phyloP scores from a whole-genome alignment of 768 basidiomycete species.

The Termitomyces sp. region DNA sequence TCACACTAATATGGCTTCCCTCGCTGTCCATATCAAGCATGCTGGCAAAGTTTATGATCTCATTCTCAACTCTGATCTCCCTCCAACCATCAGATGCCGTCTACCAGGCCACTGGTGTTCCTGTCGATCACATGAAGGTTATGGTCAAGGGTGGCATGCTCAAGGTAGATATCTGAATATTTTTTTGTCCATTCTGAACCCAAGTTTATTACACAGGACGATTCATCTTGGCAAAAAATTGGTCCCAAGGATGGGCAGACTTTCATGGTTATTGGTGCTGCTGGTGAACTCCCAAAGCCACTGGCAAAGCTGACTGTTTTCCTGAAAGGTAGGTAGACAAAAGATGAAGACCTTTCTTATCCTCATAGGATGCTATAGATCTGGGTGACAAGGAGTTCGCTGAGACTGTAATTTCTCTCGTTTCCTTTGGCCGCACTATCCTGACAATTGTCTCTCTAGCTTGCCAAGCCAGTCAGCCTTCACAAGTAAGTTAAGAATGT shows the following conservation, averaged over 20 bases:
- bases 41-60: conserved; percentile 76
- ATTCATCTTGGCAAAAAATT: conserved; percentile 82
- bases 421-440: not conserved
- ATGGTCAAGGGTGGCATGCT: conserved; percentile 92
- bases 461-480: conserved; percentile 78
- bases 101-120: conserved; percentile 81
- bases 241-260: conserved; percentile 82
- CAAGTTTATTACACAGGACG: conserved; percentile 52
- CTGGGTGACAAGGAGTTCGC: conserved; percentile 83
- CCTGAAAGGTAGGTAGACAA: conserved; percentile 62
- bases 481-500: conserved; percentile 61
- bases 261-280: conserved; percentile 91
- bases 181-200: not conserved
- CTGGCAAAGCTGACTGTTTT: conserved; percentile 79
- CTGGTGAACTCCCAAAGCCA: conserved; percentile 87
- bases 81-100: conserved; percentile 63
- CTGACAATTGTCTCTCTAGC: conserved; percentile 37
- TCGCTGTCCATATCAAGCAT: conserved; percentile 86
- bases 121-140: conserved; percentile 92
- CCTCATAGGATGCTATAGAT: conserved; percentile 40
- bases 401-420: conserved; percentile 55
- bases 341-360: not conserved
- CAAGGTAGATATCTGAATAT: conserved; percentile 54
- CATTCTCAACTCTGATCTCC: conserved; percentile 66
- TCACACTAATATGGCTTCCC: conserved; percentile 48